Percentiles rank a stretch among this genome's conserved stretches.
Conservation (phyloP, 371 early-diverging fungal genomes). For the Fennellomyces sp. region DNA sequence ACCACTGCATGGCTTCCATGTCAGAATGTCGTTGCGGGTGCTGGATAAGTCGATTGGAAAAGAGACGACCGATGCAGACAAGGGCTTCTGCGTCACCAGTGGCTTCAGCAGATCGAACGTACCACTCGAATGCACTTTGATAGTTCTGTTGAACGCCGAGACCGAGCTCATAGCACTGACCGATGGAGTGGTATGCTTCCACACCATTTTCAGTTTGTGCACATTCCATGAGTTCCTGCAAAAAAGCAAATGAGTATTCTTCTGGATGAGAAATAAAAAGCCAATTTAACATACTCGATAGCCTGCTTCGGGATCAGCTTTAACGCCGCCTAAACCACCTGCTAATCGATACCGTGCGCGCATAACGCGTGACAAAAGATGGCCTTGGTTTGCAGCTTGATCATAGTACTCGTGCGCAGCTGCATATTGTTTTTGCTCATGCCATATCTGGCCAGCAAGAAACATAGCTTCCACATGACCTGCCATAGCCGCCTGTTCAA, state of each 20-base stretch:
- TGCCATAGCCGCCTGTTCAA: conserved; percentile 40
- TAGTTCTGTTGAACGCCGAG: conserved; percentile 50
- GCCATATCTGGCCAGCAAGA: conserved; percentile 46
- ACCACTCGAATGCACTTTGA: conserved; percentile 45
- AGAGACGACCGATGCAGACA: conserved; percentile 43
- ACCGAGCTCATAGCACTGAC: conserved; percentile 50
- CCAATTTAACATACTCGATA: conserved; percentile 37
- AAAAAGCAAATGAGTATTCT: not conserved
- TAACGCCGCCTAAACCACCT: conserved; percentile 35
- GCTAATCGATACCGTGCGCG: conserved; percentile 43
- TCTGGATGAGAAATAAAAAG: not conserved
- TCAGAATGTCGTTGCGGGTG: conserved; percentile 17
- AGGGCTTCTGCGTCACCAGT: conserved; percentile 46
- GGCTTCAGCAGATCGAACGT: conserved; percentile 31
- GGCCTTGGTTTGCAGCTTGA: conserved; percentile 42
- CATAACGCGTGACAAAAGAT: conserved; percentile 40
- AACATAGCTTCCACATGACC: conserved; percentile 46
- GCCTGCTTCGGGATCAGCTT: conserved; percentile 37
- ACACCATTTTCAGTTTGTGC: conserved; percentile 38
- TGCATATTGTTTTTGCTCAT: conserved; percentile 46
- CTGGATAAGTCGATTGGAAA: conserved; percentile 21
- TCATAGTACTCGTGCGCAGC: conserved; percentile 45
- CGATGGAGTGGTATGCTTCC: conserved; percentile 39
- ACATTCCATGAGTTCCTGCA: conserved; percentile 42
- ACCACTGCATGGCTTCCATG: conserved; percentile 37